Percentiles rank a stretch among this genome's conserved stretches.
Conservation (phyloP, 768 basidiomycete genomes). For the Suillus variegatus region DNA sequence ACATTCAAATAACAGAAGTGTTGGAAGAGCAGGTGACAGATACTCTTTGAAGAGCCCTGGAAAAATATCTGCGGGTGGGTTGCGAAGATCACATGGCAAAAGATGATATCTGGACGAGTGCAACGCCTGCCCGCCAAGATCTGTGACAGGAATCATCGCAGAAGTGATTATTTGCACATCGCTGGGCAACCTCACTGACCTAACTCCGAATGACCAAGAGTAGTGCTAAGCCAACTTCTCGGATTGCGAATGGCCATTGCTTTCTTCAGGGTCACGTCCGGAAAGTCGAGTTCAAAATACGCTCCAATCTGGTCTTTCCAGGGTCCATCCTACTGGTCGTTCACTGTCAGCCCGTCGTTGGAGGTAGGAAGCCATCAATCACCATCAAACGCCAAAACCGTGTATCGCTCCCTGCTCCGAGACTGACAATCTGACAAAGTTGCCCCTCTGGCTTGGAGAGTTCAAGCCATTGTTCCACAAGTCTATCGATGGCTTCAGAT, state of each 20-base stretch:
- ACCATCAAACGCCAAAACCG: conserved; percentile 91
- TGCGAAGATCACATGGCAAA: conserved; percentile 76
- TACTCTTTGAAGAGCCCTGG: conserved; percentile 34
- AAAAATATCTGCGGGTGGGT: conserved; percentile 51
- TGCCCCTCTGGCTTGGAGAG: conserved; percentile 43
- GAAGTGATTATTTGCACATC: conserved; percentile 15
- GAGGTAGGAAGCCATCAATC: conserved; percentile 20
- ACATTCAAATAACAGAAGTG: conserved; percentile 90
- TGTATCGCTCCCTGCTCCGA: conserved; percentile 96
- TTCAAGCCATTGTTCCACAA: conserved; percentile 68
- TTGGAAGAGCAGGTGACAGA: conserved; percentile 68
- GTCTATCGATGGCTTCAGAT: conserved; percentile 73
- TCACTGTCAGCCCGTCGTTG: conserved; percentile 8
- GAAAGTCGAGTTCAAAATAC: conserved; percentile 92
- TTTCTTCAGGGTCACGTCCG: conserved; percentile 82
- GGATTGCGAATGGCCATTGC: conserved; percentile 72
- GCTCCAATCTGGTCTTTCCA: conserved; percentile 47
- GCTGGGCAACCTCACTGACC: neutral
- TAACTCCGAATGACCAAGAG: conserved; percentile 19
- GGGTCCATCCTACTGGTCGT: conserved; percentile 53
- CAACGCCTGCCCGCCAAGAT: conserved; percentile 61
- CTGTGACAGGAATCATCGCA: conserved; percentile 54
- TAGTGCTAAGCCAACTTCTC: conserved; percentile 42
- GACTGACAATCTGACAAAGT: conserved; percentile 83
- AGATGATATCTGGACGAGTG: conserved; percentile 65